These are phyloP conservation scores for Nakaseomyces glabratus DNA, from an alignment of 1,139 yeast species.

Conservation along the genomic window DNA sequence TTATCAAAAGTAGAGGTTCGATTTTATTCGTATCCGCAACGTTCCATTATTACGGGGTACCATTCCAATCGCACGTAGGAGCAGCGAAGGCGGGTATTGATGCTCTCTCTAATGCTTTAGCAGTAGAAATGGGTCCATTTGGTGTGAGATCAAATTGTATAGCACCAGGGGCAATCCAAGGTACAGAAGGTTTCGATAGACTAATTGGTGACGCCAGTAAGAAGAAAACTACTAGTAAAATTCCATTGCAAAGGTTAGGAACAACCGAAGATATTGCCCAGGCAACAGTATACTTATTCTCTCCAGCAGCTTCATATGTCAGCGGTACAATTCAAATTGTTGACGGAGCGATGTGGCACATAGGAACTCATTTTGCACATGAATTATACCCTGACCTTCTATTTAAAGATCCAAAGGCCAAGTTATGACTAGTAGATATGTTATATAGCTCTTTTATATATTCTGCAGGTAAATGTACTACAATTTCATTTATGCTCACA, in stretches of 20 bases:
- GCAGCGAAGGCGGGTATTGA: constrained; percentile 95
- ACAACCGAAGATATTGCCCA: constrained; percentile 75
- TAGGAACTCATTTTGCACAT: constrained; percentile 41
- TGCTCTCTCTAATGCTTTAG: constrained; percentile 70
- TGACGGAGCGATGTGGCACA: constrained; percentile 89
- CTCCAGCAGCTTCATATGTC: constrained; percentile 70
- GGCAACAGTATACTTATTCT: constrained; percentile 73
- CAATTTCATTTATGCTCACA: too few species aligned
- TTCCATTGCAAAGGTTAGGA: constrained; percentile 78
- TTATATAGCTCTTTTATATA: too few species aligned
- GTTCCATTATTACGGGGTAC: constrained; percentile 76
- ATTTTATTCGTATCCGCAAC: constrained; percentile 81
- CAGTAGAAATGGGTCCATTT: constrained; percentile 81
- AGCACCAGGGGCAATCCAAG: constrained; percentile 81
- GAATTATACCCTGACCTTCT: constrained; percentile 36
- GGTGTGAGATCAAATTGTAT: constrained; percentile 75
- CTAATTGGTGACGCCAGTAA: constrained; percentile 39
- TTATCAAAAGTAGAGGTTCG: constrained; percentile 56
- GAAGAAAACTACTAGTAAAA: constrained; percentile 35
- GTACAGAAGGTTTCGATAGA: constrained; percentile 71
- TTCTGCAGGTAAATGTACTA: too few species aligned
- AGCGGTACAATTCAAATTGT: constrained; percentile 74
- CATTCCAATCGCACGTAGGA: constrained; percentile 77
- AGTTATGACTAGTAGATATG: too few species aligned
- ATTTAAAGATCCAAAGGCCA: constrained; percentile 16